Conservation (phyloP, 208 protist species). For the Trypanosoma theileri region DNA sequence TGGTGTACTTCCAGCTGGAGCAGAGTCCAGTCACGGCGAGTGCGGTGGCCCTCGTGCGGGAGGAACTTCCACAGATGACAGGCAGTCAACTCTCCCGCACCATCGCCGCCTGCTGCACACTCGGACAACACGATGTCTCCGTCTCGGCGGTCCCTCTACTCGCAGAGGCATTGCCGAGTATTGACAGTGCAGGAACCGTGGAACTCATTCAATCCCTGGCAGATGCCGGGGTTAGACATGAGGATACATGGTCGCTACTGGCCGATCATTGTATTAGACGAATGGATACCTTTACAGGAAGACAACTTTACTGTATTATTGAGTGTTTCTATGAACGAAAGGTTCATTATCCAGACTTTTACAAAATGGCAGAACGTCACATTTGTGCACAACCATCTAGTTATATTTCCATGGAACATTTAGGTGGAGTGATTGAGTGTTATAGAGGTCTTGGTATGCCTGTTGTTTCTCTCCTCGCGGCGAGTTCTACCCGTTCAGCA, state of each 20-base stretch:
- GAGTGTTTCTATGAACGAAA: slow-evolving; percentile 50
- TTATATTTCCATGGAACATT: slow-evolving; percentile 57
- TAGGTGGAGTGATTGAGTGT: slow-evolving; percentile 58
- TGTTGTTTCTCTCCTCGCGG: slow-evolving; percentile 53
- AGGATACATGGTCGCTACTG: slow-evolving; percentile 74
- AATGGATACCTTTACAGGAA: slow-evolving; percentile 57
- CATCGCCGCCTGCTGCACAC: slow-evolving; percentile 65
- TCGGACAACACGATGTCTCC: slow-evolving; percentile 55
- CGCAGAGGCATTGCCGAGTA: slow-evolving; percentile 42
- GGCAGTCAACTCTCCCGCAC: slow-evolving; percentile 51
- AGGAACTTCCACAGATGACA: slow-evolving; percentile 53
- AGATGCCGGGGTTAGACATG: slow-evolving; percentile 40
- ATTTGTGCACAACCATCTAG: slow-evolving; percentile 40
- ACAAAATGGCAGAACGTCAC: slow-evolving; percentile 63
- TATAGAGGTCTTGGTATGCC: slow-evolving; percentile 69
- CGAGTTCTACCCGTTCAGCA: slow-evolving; percentile 30
- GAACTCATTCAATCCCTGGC: slow-evolving; percentile 63
- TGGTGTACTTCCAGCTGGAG: slow-evolving; percentile 77
- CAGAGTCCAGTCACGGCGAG: slow-evolving; percentile 47
- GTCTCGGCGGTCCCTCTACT: slow-evolving; percentile 58
- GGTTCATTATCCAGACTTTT: slow-evolving; percentile 79
- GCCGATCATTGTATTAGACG: slow-evolving; percentile 75
- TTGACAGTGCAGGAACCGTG: slow-evolving; percentile 27
- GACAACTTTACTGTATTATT: slow-evolving; percentile 62
- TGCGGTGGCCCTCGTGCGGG: slow-evolving; percentile 57